phyloP scores from a whole-genome alignment of 2,329 filamentous ascomycete genomes.

The Aspergillus glaucus region DNA sequence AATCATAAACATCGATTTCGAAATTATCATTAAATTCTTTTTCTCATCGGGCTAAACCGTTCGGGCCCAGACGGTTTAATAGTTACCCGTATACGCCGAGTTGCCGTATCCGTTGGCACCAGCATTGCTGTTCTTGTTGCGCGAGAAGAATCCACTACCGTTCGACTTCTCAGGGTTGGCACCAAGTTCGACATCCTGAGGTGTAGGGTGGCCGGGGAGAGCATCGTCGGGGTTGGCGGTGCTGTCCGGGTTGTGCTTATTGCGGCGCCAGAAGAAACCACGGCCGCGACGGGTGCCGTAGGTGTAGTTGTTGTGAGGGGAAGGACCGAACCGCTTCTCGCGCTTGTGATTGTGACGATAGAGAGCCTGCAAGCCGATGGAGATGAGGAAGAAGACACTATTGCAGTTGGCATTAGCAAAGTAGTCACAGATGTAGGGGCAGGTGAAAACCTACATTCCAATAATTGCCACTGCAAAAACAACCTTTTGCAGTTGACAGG shows the following conservation, averaged over 20 bases:
- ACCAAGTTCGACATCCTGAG: conserved; percentile 31
- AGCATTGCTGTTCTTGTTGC: conserved; percentile 15
- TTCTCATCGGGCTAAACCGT: no score
- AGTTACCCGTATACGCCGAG: conserved; percentile 28
- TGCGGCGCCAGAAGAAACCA: conserved; percentile 31
- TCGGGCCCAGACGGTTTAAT: conserved; percentile 8
- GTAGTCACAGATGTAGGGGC: background rate
- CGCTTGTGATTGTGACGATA: conserved; percentile 66
- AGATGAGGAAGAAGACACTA: conserved; percentile 69
- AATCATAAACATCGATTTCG: background rate
- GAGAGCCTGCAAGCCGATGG: conserved; percentile 61
- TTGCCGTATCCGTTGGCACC: conserved; percentile 21
- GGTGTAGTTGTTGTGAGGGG: conserved; percentile 63
- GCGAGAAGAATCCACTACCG: conserved; percentile 16
- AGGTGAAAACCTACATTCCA: conserved; percentile 53
- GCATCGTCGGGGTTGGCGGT: conserved; percentile 22
- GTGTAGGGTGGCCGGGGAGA: conserved; percentile 35
- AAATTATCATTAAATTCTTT: background rate
- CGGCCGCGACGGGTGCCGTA: conserved; percentile 42
- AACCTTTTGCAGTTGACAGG: conserved; percentile 71
- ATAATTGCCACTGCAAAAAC: conserved; percentile 72
- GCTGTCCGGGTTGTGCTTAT: conserved; percentile 39
- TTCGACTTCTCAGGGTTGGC: conserved; percentile 10
- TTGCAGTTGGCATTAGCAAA: conserved; percentile 3
- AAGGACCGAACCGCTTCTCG: conserved; percentile 65